Base-by-base conservation (phyloP, 164 flowering plant genomes). In the Euptelea pleiosperma region DNA sequence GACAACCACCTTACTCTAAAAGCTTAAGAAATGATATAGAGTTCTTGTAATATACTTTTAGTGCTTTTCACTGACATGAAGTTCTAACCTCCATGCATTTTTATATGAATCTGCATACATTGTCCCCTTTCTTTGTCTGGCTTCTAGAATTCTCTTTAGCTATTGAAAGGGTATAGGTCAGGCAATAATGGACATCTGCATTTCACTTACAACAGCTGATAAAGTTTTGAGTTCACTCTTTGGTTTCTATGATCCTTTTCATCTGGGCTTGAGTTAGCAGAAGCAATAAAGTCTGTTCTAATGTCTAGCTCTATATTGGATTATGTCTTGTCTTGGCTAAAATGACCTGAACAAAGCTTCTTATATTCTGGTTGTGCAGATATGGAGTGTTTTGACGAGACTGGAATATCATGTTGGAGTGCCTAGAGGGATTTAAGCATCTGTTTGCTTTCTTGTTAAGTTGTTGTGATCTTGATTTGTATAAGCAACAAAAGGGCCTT, bases 341-440 rank as follows among this genome's bases (percentile, higher is more conserved):
- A 10, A 33, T 45, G 29, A 41, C 55, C 42, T 34, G 33, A 58
- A 28, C 21, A 30, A 21, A n/a, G 11, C 29, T 50, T 55, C 44
- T n/a, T n/a, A 3, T 34, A 34, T 61, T 39, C 50, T 24, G 34
- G 31, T 21, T 48, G 35, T 42, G 42, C 63, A 79, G 89, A 75
- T 70, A 79, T 84, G 84, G 83, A 67, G 60, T 70, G 73, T 73
- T 57, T 72, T 82, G 82, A 74, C 44, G 33, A 51, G 66, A 11
- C 46, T 63, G 63, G 57, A 68, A 67, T 70, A 79, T 64, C 73
- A 85, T 85, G 91, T 63, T 82, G 84, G 85, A 76, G 81, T 83
- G 83, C 78, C 66, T 85, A 76, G 88, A 76, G 48, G 86, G 86
- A 55, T 26, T 79, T 42, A 82, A 74, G 82, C 83, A 79, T 71